These are phyloP conservation scores for Chrysanthemum seticuspe DNA, from an alignment of 129 eudicot genomes.

Conservation along the genomic window DNA sequence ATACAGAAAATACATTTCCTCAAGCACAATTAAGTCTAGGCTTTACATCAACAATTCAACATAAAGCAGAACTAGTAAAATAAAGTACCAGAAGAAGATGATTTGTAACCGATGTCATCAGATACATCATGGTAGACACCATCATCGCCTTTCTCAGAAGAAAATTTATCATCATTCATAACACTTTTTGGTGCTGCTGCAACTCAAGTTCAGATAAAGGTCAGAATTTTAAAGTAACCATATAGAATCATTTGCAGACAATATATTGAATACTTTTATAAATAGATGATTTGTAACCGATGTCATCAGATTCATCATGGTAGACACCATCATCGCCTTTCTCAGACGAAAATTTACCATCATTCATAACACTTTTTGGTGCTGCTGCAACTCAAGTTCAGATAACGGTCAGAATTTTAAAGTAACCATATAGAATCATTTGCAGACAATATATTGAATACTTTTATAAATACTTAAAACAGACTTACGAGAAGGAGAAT, in stretches of 20 bases:
- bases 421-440: no score
- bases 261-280: not conserved
- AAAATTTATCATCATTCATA: slow-evolving; percentile 2
- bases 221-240: not conserved
- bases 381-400: slow-evolving; percentile 9
- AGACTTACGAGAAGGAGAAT: slow-evolving; percentile 43
- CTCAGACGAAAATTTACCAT: not conserved
- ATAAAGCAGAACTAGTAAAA: not conserved
- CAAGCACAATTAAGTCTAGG: not conserved
- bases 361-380: not conserved
- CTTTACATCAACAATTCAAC: no score
- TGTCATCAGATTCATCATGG: not conserved
- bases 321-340: slow-evolving; percentile 9
- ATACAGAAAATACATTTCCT: not conserved
- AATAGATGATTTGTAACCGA: slow-evolving; percentile 1
- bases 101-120: not conserved
- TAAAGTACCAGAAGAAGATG: slow-evolving; percentile 20
- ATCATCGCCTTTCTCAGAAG: slow-evolving; percentile 13
- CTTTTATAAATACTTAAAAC: not conserved
- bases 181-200: slow-evolving; percentile 22
- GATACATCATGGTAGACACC: slow-evolving; percentile 7
- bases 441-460: no score
- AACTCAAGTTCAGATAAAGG: not conserved
- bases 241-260: not conserved
- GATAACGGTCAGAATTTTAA: no score